These are phyloP conservation scores for Trebouxia sp. DNA, from an alignment of 139 green algal genomes.

Conservation along the genomic window DNA sequence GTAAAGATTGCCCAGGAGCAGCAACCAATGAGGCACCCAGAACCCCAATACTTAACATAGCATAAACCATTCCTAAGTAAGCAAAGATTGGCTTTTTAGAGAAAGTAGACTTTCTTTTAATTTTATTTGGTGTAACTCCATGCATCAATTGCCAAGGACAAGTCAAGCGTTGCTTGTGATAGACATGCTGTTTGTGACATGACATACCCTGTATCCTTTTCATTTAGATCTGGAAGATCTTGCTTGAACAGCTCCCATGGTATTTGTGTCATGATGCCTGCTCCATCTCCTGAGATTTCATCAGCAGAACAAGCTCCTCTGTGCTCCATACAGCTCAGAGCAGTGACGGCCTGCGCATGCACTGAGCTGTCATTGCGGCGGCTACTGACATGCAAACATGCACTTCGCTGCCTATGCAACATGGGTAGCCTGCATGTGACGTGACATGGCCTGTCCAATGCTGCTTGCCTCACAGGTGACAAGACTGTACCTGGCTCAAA, in stretches of 20 bases:
- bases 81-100: too few relatives aligned
- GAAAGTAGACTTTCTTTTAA: too few relatives aligned
- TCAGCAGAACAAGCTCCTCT: constrained; percentile 96
- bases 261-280: constrained; percentile 97
- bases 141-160: background rate
- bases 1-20: too few relatives aligned
- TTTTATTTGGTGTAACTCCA: too few relatives aligned
- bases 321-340: constrained; percentile 99
- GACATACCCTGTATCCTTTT: constrained; percentile 71
- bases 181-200: background rate
- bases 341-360: constrained; percentile 76
- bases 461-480: background rate
- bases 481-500: constrained; percentile 75
- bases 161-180: constrained; percentile 4
- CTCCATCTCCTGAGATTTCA: constrained; percentile 95
- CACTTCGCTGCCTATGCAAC: background rate
- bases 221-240: constrained; percentile 66
- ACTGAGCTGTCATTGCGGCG: background rate
- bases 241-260: constrained; percentile 93
- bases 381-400: background rate
- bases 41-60: too few relatives aligned
- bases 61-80: too few relatives aligned
- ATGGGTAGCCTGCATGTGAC: background rate
- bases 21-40: too few relatives aligned
- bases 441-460: background rate